Evolutionary conservation across 2,329 filamentous ascomycete genomes (phyloP), one percentile per base, ranked within the genome.

Genomic region (Neocucurbitaria cava): DNA sequence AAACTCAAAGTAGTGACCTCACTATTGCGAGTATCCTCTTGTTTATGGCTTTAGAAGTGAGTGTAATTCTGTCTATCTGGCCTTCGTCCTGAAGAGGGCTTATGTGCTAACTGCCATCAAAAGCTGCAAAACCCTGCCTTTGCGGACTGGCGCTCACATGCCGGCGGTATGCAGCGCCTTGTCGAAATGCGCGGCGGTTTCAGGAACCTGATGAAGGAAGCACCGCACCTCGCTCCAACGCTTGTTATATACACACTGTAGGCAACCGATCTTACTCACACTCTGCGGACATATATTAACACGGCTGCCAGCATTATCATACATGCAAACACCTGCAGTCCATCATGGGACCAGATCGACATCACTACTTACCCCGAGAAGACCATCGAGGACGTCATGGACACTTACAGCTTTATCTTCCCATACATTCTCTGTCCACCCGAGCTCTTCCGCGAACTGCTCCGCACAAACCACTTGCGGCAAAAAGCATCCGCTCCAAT

Each of bases 121-220:
- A 15, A 72, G 71, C 59, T 73, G 4, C 69, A 72, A 45, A 63
- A 67, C 17, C 59, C 61, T 1, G 46, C 56, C 4, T 52, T 60
- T 8, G 48, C 59, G 1, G 58, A 70, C 21, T 73, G 70, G 67
- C 64, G 69, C 5, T 58, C 59, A 6, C 71, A 74, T 46, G 59
- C 66, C 11, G 54, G 59, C n/a, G 69, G 65, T 1, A 54, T 74
- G 33, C 54, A 64, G 33, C 62, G 49, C 3, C 51, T 74, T 15
- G 56, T 74, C 24, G 60, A 67, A n/a, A 45, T 73, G 21, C 67
- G 69, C 11, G 71, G 71, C 15, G 71, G 71, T 0, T 41, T 69
- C 13, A 62, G 54, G 50, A 43, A 46, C 3, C 28, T 72, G 15
- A 55, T 61, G 46, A 55, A 55, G 8, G 38, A 54, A 5, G 47